Evolutionary conservation across 2,329 filamentous ascomycete species (phyloP).

Genomic region (Helminthosporium solani): DNA sequence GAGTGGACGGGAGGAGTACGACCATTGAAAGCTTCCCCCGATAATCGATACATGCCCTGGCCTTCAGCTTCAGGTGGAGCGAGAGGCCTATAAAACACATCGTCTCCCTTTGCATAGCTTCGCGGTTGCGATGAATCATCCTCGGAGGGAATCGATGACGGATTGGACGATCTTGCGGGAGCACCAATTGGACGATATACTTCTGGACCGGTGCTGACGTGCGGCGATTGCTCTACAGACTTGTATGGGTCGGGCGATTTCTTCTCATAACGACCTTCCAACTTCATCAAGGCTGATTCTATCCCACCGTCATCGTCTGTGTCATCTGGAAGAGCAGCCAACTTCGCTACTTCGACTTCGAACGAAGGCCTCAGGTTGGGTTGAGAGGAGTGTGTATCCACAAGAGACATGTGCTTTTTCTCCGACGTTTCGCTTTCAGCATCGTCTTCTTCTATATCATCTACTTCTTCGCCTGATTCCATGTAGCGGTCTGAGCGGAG

Average conservation of each 20-base stretch:
- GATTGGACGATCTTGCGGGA: constrained; percentile 16
- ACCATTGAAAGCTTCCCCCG: constrained; percentile 32
- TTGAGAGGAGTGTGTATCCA: constrained; percentile 57
- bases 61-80: constrained; percentile 29
- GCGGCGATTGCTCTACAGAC: constrained; percentile 19
- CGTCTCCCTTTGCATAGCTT: constrained; percentile 21
- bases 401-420: constrained; percentile 43
- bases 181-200: constrained; percentile 24
- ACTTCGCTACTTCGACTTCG: constrained; percentile 80
- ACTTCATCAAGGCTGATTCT: constrained; percentile 86
- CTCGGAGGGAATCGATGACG: constrained; percentile 21
- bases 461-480: constrained; percentile 15
- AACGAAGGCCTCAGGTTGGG: constrained; percentile 68
- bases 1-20: constrained; percentile 30
- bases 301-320: constrained; percentile 75
- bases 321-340: constrained; percentile 86
- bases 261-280: constrained; percentile 81
- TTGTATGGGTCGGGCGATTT: constrained; percentile 21
- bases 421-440: constrained; percentile 11
- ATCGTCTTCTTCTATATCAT: constrained; percentile 10
- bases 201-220: constrained; percentile 20
- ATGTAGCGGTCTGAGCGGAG: constrained; percentile 34
- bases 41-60: constrained; percentile 34
- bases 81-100: constrained; percentile 29
- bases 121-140: constrained; percentile 13